Percentiles rank a stretch among this genome's conserved stretches.
Conservation (phyloP, 192 early-diverging fungal species). For the Coemansia biformis region DNA sequence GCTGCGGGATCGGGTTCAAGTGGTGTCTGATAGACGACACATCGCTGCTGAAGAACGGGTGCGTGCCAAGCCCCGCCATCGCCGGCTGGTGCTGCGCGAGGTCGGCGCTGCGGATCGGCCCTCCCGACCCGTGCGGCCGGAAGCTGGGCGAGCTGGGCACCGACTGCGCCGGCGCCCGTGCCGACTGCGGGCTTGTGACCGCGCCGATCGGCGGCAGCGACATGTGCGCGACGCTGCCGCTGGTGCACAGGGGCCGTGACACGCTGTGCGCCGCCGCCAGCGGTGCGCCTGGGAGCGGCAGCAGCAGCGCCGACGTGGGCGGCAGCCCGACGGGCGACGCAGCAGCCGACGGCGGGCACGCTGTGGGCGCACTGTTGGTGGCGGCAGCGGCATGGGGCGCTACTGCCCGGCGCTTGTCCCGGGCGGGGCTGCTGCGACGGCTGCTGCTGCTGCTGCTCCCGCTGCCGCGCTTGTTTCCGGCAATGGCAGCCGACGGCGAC, state of each 20-base stretch:
- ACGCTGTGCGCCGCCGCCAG: no score
- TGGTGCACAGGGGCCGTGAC: no score
- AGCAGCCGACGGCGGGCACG: no score
- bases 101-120: no score
- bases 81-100: background rate
- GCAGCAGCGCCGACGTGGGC: conserved; percentile 5
- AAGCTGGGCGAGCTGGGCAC: conserved; percentile 46
- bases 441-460: conserved; percentile 2
- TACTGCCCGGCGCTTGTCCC: conserved; percentile 3
- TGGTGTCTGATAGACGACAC: conserved; percentile 45
- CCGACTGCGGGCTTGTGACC: background rate
- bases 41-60: conserved; percentile 40
- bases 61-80: background rate
- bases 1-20: conserved; percentile 21
- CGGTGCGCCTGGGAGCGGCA: no score
- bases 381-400: background rate
- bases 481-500: conserved; percentile 8
- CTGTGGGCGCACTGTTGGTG: background rate
- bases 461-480: conserved; percentile 9
- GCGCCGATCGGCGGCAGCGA: conserved; percentile 23
- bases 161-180: conserved; percentile 28
- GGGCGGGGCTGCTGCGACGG: conserved; percentile 1
- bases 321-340: conserved; percentile 22
- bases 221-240: background rate
- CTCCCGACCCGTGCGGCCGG: conserved; percentile 17